Evolutionary conservation across 1,284 basidiomycete genomes (phyloP).

Genomic region (Ustilago hordei): DNA sequence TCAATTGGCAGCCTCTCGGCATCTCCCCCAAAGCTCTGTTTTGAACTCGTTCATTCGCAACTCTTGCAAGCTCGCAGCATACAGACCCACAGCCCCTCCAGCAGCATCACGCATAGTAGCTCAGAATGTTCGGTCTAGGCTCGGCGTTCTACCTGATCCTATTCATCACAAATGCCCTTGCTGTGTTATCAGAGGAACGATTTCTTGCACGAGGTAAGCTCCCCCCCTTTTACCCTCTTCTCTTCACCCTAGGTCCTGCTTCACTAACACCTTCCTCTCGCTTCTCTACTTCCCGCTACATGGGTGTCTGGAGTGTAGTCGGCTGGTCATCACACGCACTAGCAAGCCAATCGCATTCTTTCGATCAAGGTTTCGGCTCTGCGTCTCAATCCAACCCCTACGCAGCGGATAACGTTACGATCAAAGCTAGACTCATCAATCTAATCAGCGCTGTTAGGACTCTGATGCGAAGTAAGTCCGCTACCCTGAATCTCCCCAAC

Average conservation of each 20-base stretch:
- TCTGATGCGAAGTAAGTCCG: constrained; percentile 86
- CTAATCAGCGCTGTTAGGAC: constrained; percentile 93
- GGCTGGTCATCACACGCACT: constrained; percentile 79
- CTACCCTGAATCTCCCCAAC: neutral
- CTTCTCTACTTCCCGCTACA: neutral
- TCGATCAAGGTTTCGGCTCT: constrained; percentile 46
- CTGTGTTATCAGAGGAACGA: constrained; percentile 92
- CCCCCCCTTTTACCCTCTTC: neutral
- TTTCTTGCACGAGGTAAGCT: constrained; percentile 89
- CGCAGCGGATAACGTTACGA: constrained; percentile 69
- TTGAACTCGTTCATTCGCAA: neutral
- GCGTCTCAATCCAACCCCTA: constrained; percentile 26
- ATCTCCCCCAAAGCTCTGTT: no score
- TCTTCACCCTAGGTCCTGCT: neutral
- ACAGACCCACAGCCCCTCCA: no score
- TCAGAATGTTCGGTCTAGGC: constrained; percentile 59
- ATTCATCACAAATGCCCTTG: constrained; percentile 90
- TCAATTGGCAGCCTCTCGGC: no score
- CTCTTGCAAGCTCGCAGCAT: neutral
- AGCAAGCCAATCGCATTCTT: constrained; percentile 17
- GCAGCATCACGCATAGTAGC: neutral
- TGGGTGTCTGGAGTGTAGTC: constrained; percentile 73
- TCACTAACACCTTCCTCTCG: neutral
- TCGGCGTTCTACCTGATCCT: constrained; percentile 73
- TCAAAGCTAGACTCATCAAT: constrained; percentile 89